Percentiles rank a stretch among this genome's conserved stretches.
Conservation (phyloP, 257 asterid species). For the Echium plantagineum region DNA sequence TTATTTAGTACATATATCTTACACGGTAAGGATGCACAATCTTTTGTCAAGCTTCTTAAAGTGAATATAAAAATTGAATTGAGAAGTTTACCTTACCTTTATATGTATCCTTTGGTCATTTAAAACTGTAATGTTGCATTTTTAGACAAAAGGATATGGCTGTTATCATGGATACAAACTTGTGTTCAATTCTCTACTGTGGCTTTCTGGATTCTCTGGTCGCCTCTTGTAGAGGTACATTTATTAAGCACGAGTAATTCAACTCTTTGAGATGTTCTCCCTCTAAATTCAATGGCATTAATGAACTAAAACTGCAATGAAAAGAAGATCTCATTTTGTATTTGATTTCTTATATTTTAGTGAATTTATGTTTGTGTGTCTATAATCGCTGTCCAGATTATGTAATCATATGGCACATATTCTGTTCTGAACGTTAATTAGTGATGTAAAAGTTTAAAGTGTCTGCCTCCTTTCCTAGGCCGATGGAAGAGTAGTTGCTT, state of each 20-base stretch:
- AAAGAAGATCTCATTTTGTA: background rate
- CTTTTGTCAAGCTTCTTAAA: background rate
- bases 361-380: too few species aligned
- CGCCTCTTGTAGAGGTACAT: conserved; percentile 65
- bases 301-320: too few species aligned
- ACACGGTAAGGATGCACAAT: conserved; percentile 34
- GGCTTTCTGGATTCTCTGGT: conserved; percentile 89
- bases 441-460: conserved; percentile 12
- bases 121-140: conserved; percentile 6
- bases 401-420: background rate
- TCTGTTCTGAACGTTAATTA: conserved; percentile 4
- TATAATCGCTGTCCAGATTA: background rate
- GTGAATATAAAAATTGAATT: background rate
- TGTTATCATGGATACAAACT: conserved; percentile 65
- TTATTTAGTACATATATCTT: conserved; percentile 34
- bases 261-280: conserved; percentile 1
- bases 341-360: background rate
- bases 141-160: conserved; percentile 75
- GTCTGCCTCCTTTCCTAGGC: conserved; percentile 41
- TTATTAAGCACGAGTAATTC: conserved; percentile 4
- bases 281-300: too few species aligned
- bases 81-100: background rate
- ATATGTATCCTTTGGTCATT: conserved; percentile 4
- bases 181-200: conserved; percentile 52
- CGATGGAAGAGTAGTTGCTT: conserved; percentile 76